phyloP scores from a whole-genome alignment of 192 early-diverging fungal genomes.

The Pilobolus umbonatus region DNA sequence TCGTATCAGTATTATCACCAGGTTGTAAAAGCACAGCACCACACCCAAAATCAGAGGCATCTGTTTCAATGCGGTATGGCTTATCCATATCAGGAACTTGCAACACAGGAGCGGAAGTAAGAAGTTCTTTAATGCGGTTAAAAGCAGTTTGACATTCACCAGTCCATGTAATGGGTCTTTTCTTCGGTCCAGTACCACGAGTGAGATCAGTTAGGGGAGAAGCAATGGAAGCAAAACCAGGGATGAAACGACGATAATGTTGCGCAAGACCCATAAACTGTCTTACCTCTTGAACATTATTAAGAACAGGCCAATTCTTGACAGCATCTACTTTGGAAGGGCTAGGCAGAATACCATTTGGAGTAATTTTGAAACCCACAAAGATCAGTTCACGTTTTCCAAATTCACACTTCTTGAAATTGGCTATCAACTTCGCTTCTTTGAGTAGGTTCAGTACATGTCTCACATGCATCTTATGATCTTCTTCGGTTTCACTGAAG shows the following conservation, averaged over 20 bases:
- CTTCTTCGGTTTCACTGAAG: conserved; percentile 13
- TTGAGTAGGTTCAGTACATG: no score
- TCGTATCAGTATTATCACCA: not conserved
- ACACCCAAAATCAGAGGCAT: not conserved
- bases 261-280: no score
- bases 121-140: not conserved
- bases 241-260: no score
- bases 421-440: conserved; percentile 7
- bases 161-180: not conserved
- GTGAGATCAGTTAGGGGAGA: no score
- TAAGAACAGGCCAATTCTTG: no score
- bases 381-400: no score
- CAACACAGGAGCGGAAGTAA: conserved; percentile 2
- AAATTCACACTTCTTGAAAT: conserved; percentile 5
- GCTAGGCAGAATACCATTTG: no score
- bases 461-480: no score
- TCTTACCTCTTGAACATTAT: no score
- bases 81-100: conserved; percentile 6
- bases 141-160: not conserved
- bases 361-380: no score
- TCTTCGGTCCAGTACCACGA: not conserved
- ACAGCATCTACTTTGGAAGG: no score
- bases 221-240: no score
- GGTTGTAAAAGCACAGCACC: conserved; percentile 9
- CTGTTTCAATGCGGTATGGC: not conserved